Conservation (phyloP, 2,329 filamentous ascomycete genomes). For the Curvularia sp. region DNA sequence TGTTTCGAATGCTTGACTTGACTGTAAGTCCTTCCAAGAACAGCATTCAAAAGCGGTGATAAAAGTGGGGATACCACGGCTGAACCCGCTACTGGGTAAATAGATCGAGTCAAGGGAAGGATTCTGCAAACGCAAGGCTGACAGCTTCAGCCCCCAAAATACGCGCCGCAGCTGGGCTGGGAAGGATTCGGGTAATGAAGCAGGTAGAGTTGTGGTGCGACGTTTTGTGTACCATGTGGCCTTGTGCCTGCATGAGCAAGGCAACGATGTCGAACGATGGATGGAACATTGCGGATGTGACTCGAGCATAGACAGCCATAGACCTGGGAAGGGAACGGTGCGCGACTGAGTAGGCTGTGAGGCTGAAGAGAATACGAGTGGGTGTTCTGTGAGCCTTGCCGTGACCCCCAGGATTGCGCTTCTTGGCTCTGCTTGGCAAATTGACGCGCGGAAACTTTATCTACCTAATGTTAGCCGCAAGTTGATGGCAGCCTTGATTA, state of each 20-base stretch:
- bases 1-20: slow-evolving; percentile 2
- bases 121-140: neutral
- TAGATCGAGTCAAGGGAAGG: neutral
- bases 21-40: neutral
- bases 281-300: neutral
- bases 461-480: neutral
- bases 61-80: neutral
- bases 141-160: neutral
- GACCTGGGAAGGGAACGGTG: neutral
- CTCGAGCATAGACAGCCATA: neutral
- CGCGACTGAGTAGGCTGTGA: neutral
- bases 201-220: neutral
- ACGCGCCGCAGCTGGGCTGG: neutral
- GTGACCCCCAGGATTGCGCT: neutral
- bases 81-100: neutral
- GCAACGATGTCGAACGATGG: neutral
- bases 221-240: slow-evolving; percentile 8
- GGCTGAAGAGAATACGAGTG: neutral
- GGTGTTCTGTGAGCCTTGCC: neutral
- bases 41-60: neutral
- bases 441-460: neutral
- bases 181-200: neutral
- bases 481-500: neutral
- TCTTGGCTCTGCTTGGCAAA: neutral
- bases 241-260: neutral